Evolutionary conservation across 1,139 yeast genomes (phyloP).

Genomic region (Protomyces gravidus): DNA sequence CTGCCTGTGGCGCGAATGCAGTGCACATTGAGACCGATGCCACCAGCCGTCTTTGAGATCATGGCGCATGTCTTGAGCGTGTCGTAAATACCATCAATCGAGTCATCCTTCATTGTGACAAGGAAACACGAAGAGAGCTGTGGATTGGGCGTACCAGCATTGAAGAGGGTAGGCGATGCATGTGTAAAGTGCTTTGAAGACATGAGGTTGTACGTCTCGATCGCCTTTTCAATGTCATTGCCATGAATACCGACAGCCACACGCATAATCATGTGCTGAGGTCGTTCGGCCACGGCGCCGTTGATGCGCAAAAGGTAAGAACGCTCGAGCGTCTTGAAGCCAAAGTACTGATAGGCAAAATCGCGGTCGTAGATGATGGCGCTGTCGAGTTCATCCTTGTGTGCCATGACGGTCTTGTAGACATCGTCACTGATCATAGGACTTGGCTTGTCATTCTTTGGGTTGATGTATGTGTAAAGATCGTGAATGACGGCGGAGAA

Average conservation of each 20-base stretch:
- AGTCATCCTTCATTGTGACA: conserved; percentile 82
- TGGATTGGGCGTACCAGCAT: conserved; percentile 83
- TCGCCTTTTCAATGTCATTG: conserved; percentile 59
- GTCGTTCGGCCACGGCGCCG: conserved; percentile 80
- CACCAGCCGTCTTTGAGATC: conserved; percentile 87
- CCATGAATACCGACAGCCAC: conserved; percentile 88
- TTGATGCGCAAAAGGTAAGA: conserved; percentile 67
- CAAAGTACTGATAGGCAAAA: conserved; percentile 75
- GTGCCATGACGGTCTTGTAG: conserved; percentile 56
- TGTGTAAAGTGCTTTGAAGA: conserved; percentile 79
- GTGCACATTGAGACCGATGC: conserved; percentile 79
- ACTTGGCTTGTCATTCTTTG: conserved; percentile 66
- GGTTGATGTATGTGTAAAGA: conserved; percentile 71
- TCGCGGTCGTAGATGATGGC: conserved; percentile 82
- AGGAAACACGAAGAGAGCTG: conserved; percentile 88
- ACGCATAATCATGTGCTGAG: conserved; percentile 85
- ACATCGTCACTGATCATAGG: conserved; percentile 79
- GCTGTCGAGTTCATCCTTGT: conserved; percentile 69
- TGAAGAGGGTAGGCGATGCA: conserved; percentile 84
- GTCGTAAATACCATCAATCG: conserved; percentile 84
- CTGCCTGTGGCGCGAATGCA: conserved; percentile 83
- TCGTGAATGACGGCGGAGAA: conserved; percentile 74
- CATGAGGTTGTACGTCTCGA: conserved; percentile 81
- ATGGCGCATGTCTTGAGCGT: conserved; percentile 81
- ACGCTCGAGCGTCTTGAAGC: conserved; percentile 81